Conservation (phyloP, 2,329 filamentous ascomycete species). For the Colletotrichum liriopes region DNA sequence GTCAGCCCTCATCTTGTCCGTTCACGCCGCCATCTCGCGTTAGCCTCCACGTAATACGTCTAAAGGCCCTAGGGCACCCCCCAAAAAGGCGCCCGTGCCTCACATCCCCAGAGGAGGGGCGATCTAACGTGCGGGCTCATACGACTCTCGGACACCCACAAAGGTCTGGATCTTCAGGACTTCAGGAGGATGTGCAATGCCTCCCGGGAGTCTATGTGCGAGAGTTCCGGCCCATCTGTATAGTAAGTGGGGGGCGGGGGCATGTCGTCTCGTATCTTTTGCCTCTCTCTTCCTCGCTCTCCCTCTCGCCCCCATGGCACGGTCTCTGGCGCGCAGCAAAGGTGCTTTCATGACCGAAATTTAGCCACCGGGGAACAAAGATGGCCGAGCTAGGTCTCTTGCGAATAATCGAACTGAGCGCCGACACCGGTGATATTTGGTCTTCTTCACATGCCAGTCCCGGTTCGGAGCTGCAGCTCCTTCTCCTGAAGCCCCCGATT, state of each 20-base stretch:
- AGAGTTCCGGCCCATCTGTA: neutral
- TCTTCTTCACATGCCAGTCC: slow-evolving; percentile 6
- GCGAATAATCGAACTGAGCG: neutral
- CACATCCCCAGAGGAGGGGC: neutral
- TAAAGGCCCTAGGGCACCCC: neutral
- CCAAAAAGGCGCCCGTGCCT: too few relatives aligned
- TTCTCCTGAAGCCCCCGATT: neutral
- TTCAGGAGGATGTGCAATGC: neutral
- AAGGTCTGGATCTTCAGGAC: neutral
- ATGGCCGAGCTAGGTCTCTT: slow-evolving; percentile 8
- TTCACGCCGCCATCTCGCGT: neutral
- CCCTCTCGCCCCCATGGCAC: neutral
- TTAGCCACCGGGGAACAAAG: neutral
- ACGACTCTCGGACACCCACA: neutral
- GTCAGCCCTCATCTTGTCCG: slow-evolving; percentile 2
- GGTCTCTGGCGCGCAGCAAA: neutral
- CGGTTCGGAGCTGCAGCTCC: neutral
- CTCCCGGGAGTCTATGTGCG: neutral
- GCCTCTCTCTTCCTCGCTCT: neutral
- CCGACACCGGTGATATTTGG: neutral
- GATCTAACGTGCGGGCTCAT: neutral
- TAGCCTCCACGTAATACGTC: neutral
- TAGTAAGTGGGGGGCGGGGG: neutral
- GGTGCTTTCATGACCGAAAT: neutral
- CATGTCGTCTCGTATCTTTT: neutral